Evolutionary conservation across 2,329 filamentous ascomycete genomes (phyloP).

Genomic region (Phialophora tarda): DNA sequence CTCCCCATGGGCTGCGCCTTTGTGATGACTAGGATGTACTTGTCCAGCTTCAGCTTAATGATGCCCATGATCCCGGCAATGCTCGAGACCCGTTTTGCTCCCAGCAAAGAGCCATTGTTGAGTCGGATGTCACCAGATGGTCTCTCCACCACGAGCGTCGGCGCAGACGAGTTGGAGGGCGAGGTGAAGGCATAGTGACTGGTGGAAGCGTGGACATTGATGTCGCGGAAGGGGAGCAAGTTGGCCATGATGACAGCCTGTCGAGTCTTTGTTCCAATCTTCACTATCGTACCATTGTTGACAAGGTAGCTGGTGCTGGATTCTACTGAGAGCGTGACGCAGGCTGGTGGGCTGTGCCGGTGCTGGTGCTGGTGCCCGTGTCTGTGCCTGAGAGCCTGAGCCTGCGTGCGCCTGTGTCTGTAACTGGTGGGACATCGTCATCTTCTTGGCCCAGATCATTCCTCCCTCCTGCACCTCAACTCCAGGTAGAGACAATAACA

Average conservation of each 20-base stretch:
- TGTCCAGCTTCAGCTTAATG: slow-evolving; percentile 90
- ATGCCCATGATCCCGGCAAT: slow-evolving; percentile 94
- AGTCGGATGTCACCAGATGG: slow-evolving; percentile 90
- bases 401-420: neutral
- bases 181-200: slow-evolving; percentile 97
- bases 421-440: neutral
- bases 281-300: slow-evolving; percentile 15
- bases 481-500: slow-evolving; percentile 10
- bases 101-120: slow-evolving; percentile 75
- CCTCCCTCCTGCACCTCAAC: slow-evolving; percentile 1
- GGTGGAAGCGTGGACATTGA: slow-evolving; percentile 91
- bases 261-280: slow-evolving; percentile 15
- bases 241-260: slow-evolving; percentile 31
- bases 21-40: slow-evolving; percentile 95
- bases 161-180: slow-evolving; percentile 87
- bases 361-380: neutral
- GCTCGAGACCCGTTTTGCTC: slow-evolving; percentile 85
- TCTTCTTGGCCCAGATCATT: slow-evolving; percentile 13
- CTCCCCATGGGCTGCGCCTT: slow-evolving; percentile 90
- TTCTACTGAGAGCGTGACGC: neutral
- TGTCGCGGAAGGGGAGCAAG: slow-evolving; percentile 82
- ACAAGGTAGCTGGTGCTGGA: neutral
- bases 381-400: no score
- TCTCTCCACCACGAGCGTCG: slow-evolving; percentile 85
- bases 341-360: slow-evolving; percentile 4